Conservation (phyloP, 2,329 filamentous ascomycete genomes). For the Tolypocladium tropicale region DNA sequence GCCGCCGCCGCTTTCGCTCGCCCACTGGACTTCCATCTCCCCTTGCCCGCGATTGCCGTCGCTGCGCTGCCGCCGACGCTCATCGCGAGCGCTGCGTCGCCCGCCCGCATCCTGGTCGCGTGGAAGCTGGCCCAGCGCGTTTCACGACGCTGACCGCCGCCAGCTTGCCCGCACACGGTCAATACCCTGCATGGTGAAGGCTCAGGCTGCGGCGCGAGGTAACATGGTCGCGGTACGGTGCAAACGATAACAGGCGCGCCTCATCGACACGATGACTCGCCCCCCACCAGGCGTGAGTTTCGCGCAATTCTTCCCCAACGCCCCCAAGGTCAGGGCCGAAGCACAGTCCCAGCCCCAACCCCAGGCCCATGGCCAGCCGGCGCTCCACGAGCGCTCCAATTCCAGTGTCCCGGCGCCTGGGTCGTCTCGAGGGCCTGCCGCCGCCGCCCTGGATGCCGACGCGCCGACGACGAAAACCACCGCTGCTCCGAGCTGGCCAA, state of each 20-base stretch:
- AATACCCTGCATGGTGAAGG: conserved; percentile 10
- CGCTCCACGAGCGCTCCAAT: conserved; percentile 20
- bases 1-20: conserved; percentile 6
- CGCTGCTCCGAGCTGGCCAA: conserved; percentile 8
- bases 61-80: background rate
- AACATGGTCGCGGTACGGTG: conserved; percentile 47
- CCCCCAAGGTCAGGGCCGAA: conserved; percentile 51
- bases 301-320: conserved; percentile 77
- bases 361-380: conserved; percentile 20
- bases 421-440: conserved; percentile 11
- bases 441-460: conserved; percentile 13
- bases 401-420: conserved; percentile 12
- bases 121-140: conserved; percentile 21
- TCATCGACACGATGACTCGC: conserved; percentile 62
- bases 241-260: conserved; percentile 39
- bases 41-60: background rate
- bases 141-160: conserved; percentile 5
- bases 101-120: conserved; percentile 24
- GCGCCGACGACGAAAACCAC: conserved; percentile 6
- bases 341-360: conserved; percentile 7
- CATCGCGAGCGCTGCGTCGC: background rate
- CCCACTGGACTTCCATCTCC: background rate
- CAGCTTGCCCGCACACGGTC: conserved; percentile 6
- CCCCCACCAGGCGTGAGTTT: conserved; percentile 64
- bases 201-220: conserved; percentile 25